Evolutionary conservation across 164 flowering plant species (phyloP).

Genomic region (Sextonia rubra): DNA sequence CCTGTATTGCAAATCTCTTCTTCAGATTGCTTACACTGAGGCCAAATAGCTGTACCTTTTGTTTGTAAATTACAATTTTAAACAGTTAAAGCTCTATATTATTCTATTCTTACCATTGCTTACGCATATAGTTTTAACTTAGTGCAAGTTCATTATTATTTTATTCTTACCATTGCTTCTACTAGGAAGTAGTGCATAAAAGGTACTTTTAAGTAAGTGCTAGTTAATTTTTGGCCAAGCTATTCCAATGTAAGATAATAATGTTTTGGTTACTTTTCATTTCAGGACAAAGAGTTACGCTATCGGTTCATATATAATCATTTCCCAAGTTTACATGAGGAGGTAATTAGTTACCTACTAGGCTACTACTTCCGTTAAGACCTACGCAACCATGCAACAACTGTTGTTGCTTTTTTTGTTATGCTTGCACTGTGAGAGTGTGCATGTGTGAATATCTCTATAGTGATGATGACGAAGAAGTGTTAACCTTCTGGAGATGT

Average conservation of each 20-base stretch:
- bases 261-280: constrained; percentile 4
- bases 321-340: constrained; percentile 86
- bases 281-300: constrained; percentile 88
- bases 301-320: constrained; percentile 94
- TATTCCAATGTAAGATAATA: not conserved
- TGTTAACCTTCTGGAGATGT: too few relatives aligned
- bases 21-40: not conserved
- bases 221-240: not conserved
- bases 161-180: not conserved
- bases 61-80: not conserved
- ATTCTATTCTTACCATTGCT: not conserved
- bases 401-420: not conserved
- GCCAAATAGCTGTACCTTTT: not conserved
- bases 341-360: constrained; percentile 42
- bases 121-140: not conserved
- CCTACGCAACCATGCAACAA: not conserved
- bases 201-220: not conserved
- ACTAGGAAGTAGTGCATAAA: not conserved
- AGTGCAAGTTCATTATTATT: not conserved
- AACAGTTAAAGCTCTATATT: not conserved
- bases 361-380: not conserved
- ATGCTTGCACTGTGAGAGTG: not conserved
- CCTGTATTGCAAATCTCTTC: not conserved
- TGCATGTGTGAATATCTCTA: not conserved
- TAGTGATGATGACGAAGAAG: too few relatives aligned